phyloP scores from a whole-genome alignment of 2,329 filamentous ascomycete species.

The Hymenoscyphus occultus region DNA sequence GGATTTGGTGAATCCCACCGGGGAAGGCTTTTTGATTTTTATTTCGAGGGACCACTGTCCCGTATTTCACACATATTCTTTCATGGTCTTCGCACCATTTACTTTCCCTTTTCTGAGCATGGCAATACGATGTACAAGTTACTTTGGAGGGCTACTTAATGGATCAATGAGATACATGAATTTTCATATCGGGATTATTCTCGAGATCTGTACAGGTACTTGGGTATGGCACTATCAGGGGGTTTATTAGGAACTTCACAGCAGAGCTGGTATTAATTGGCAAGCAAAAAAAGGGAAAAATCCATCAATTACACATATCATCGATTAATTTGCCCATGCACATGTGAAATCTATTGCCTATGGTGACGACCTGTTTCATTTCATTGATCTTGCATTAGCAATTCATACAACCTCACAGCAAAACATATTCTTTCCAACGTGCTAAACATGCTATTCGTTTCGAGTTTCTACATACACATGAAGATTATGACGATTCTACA shows the following conservation, averaged over 20 bases:
- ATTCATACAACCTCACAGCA: background rate
- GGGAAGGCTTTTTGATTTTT: conserved; percentile 7
- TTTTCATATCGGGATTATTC: background rate
- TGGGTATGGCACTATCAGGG: conserved; percentile 1
- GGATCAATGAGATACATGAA: conserved; percentile 10
- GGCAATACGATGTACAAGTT: background rate
- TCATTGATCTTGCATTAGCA: background rate
- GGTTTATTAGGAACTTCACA: background rate
- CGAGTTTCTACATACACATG: background rate
- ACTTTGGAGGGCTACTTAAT: conserved; percentile 6
- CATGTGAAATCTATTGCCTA: background rate
- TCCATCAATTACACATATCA: background rate
- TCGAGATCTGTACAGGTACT: background rate
- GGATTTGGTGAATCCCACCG: background rate
- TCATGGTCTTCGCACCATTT: background rate
- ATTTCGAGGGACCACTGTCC: background rate
- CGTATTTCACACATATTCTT: conserved; percentile 6
- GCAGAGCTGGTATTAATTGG: background rate
- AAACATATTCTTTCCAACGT: background rate
- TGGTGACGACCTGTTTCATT: background rate
- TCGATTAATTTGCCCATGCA: background rate
- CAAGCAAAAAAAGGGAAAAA: background rate
- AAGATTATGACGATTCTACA: background rate
- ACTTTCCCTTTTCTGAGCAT: background rate
- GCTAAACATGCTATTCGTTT: background rate